phyloP scores from a whole-genome alignment of 345 rosid genomes.

The Eucalyptus cladocalyx region DNA sequence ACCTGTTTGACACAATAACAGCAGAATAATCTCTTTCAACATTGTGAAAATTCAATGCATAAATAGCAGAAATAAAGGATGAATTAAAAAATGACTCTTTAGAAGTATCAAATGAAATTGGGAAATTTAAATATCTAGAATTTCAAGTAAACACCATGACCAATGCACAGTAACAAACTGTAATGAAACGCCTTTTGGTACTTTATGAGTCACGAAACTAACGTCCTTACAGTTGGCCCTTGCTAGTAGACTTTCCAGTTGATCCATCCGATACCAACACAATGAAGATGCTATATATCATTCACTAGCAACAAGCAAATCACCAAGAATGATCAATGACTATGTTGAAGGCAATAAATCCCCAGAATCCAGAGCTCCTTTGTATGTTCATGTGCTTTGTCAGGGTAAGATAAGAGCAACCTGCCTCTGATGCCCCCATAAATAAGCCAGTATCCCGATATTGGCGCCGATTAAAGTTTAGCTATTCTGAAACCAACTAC shows the following conservation, averaged over 20 bases:
- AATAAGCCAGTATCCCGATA: not conserved
- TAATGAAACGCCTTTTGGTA: not conserved
- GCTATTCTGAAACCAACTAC: not conserved
- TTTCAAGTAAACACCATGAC: not conserved
- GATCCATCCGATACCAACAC: not conserved
- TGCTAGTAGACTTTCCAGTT: not conserved
- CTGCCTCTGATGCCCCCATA: not conserved
- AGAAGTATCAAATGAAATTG: not conserved
- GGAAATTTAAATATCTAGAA: not conserved
- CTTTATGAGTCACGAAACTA: not conserved
- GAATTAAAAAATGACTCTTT: not conserved
- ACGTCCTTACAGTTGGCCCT: not conserved
- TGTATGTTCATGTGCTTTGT: not conserved
- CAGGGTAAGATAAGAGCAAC: not conserved
- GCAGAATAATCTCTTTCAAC: not conserved
- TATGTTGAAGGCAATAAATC: not conserved
- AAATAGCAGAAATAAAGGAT: not conserved
- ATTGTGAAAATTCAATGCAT: not conserved
- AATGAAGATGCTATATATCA: not conserved
- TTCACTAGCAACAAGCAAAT: not conserved
- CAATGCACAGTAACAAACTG: not conserved
- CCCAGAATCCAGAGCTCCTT: not conserved
- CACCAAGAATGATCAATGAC: not conserved
- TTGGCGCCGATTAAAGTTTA: not conserved
- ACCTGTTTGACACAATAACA: conserved; percentile 23